Percentiles rank a stretch among this genome's conserved stretches.
Conservation (phyloP, 2,329 filamentous ascomycete genomes). For the Ophiostoma ulmi region DNA sequence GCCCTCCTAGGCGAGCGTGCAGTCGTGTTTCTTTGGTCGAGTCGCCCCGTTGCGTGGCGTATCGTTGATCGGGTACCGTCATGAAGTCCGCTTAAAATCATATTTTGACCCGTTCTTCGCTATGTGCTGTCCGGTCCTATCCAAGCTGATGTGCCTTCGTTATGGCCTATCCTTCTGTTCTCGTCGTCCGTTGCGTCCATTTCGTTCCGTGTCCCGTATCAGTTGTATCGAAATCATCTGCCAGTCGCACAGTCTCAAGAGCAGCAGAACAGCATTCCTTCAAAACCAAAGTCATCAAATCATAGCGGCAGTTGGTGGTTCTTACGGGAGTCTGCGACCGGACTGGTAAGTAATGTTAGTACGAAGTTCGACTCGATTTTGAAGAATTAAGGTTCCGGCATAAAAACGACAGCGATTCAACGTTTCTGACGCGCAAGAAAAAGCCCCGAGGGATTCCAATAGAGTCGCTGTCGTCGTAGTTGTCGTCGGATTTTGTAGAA, state of each 20-base stretch:
- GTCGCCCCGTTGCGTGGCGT: background rate
- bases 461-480: background rate
- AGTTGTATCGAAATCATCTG: background rate
- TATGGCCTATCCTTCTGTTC: background rate
- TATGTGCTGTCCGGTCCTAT: background rate
- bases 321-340: conserved; percentile 30
- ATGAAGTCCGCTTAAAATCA: background rate
- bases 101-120: background rate
- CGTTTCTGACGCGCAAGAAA: background rate
- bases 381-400: background rate
- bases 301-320: background rate
- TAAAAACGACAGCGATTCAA: background rate
- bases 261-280: background rate
- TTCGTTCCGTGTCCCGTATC: background rate
- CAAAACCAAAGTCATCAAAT: background rate
- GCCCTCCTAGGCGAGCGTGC: background rate
- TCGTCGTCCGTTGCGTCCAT: background rate
- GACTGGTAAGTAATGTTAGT: conserved; percentile 25
- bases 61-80: background rate
- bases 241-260: background rate
- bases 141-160: background rate
- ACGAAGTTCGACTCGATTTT: background rate
- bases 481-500: conserved; percentile 46
- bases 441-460: background rate
- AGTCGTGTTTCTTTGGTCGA: background rate